Base-by-base conservation (phyloP, 495 filamentous ascomycete species). In the Recurvomyces mirabilis region DNA sequence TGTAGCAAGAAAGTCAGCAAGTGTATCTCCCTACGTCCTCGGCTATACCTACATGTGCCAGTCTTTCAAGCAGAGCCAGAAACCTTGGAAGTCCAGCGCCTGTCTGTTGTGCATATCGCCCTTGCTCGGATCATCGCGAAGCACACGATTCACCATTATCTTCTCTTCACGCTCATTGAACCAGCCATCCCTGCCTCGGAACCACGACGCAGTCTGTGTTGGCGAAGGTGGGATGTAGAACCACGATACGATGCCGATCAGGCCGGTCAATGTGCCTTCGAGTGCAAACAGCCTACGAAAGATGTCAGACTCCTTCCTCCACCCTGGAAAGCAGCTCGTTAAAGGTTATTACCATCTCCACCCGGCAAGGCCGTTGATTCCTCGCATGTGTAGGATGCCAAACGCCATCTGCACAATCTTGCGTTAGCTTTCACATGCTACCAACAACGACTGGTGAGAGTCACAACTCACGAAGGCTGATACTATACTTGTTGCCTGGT, bases 51-150 rank as follows among this genome's bases (percentile, higher is more conserved):
- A n/a, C n/a, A n/a, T n/a, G n/a, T n/a, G n/a, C n/a, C n/a, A n/a
- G n/a, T n/a, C 42, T 62, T 57, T 65, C 18, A 89, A 54, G 65
- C 64, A 39, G 68, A 64, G 53, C 65, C 69, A 71, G 26, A 81
- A 54, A n/a, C 65, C 49, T 12, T 40, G 43, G 1, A 60, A 63
- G 0, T 63, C 67, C 9, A 81, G 64, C 1, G 68, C 63, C 52
- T 78, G 66, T 3, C 70, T 65, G 49, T 80, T 80, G 62, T 78
- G 70, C 75, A 79, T 80, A 44, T 71, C 52, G 47, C 73, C 76
- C 53, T 81, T 82, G 45, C 65, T 67, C 13, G 77, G 76, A 52
- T 81, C 78, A 34, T 81, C 78, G 22, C 78, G 72, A 3, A 81
- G 63, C 10, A 81, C 61, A 0, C 77, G 67, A 52, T 81, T 82